Evolutionary conservation across 371 early-diverging fungal species (phyloP), one percentile per base, ranked within the genome.

Genomic region (Syncephalastrum contaminatum): DNA sequence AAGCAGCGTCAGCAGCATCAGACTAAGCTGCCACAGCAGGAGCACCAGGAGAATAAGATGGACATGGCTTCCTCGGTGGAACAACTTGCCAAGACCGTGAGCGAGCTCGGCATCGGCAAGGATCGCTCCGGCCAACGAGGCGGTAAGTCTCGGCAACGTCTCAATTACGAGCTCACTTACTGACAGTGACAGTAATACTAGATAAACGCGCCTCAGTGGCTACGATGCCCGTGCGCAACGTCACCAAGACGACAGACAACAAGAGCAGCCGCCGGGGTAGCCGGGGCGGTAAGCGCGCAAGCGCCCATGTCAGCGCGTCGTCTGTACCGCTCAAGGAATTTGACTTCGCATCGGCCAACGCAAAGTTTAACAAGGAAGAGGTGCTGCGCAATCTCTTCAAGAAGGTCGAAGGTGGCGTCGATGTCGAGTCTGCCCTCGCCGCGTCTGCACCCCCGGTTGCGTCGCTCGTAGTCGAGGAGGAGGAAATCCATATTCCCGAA

Each of bases 271-370:
- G 22, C 24, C 51, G 59, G 55, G 40, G 24, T 27, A 47, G 14
- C 21, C 46, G 36, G 13, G 30, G 30, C 15, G 39, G 24, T 2
- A 51, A 39, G 21, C 51, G 51, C 1, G 8, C 30, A 42, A 19
- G 16, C 8, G 39, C 36, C 10, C 36, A 51, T 16, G 16, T 20
- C 30, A 56, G 53, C 25, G 56, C 22, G 7, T 21, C 43, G 15
- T 30, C 48, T 4, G 44, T 52, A n/a, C 93, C 96, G 10, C 67
- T 81, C 41, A 80, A 84, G 3, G 95, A 94, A 54, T 96, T 91
- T 67, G 93, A 96, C 67, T 96, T 96, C 77, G 92, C 89, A 65
- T 77, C 84, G 4, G 77, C 91, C 43, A 95, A 94, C 62, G 91
- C 93, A 39, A 93, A 95, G 69, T 93, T 95, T 64, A 81, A 94